Conservation (phyloP, 257 asterid species). For the Asclepias syriaca region DNA sequence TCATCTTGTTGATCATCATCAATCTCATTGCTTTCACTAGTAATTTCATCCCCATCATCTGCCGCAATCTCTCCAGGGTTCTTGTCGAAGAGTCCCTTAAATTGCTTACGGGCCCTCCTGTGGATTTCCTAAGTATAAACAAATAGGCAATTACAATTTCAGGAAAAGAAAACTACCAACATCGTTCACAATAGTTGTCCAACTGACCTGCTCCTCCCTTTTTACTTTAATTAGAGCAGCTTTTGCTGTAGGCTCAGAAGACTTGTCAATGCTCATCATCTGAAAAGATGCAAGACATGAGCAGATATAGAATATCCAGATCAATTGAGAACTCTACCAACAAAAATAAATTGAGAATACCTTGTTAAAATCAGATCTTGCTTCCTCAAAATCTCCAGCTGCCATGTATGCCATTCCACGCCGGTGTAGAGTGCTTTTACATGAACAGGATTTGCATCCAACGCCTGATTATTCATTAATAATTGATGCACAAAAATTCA, state of each 20-base stretch:
- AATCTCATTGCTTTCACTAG: conserved; percentile 28
- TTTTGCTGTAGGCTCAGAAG: conserved; percentile 71
- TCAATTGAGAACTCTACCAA: neutral
- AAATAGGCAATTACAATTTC: conserved; percentile 3
- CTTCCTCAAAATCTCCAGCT: conserved; percentile 83
- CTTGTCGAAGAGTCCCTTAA: conserved; percentile 92
- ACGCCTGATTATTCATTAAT: conserved; percentile 42
- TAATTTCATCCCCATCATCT: conserved; percentile 32
- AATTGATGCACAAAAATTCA: neutral
- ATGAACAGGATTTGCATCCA: conserved; percentile 85
- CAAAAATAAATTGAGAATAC: conserved; percentile 19
- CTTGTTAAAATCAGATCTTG: conserved; percentile 85
- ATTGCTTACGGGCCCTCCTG: conserved; percentile 62
- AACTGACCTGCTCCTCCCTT: conserved; percentile 87
- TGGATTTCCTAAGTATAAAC: conserved; percentile 58
- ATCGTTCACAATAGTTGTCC: neutral
- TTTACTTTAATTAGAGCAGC: conserved; percentile 82
- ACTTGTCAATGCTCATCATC: conserved; percentile 80
- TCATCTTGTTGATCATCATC: conserved; percentile 31
- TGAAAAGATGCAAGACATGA: conserved; percentile 15
- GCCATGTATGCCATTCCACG: conserved; percentile 97
- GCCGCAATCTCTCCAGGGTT: conserved; percentile 92
- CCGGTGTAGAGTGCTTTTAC: conserved; percentile 88
- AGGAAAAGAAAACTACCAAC: neutral
- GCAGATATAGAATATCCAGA: neutral